Evolutionary conservation across 2,329 filamentous ascomycete species (phyloP), one percentile per base, ranked within the genome.

Genomic region (Neofusicoccum ribis): DNA sequence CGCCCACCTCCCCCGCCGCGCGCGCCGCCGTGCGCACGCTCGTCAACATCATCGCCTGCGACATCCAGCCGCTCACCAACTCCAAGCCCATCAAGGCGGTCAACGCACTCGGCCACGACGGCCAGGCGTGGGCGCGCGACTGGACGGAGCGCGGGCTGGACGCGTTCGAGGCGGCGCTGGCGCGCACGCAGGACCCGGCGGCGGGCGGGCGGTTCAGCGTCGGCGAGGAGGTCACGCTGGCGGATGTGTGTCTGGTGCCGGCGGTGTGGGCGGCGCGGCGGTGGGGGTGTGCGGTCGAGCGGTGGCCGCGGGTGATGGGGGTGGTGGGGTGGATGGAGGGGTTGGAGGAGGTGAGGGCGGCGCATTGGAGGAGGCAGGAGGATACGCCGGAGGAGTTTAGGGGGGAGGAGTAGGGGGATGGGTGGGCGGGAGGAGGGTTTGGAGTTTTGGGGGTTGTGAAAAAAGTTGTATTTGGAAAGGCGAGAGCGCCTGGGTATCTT

Each of bases 1-100:
- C 72, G 1, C 6, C 67, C 0, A 73, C 76, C 0, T 74, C 84
- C 31, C 73, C 78, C 0, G 69, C 75, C 2, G 71, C 68, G 0
- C 80, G 87, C 17, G 86, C 86, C 0, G 71, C 75, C 2, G 84
- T 86, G 0, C 82, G 87, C 15, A 81, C 83, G 3, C 75, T 90
- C 8, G 80, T 82, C 3, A 71, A 77, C 60, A 84, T 89, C n/a
- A 75, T 89, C 34, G 80, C 80, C 5, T 78, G 79, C 34, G 88
- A 89, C 67, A 79, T 84, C 4, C 87, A 89, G 73, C 87, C 88
- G 5, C 80, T 86, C 1, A 88, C 86, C 1, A 88, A 88, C 69
- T 72, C 85, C 17, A 78, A 81, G 8, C 82, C 87, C 43, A 78
- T 86, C 68, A 80, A 81, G 52, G 78, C 80, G 0, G 77, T 88